Evolutionary conservation across 2,329 filamentous ascomycete species (phyloP), one percentile per base, ranked within the genome.

Genomic region (Rosellinia necatrix): DNA sequence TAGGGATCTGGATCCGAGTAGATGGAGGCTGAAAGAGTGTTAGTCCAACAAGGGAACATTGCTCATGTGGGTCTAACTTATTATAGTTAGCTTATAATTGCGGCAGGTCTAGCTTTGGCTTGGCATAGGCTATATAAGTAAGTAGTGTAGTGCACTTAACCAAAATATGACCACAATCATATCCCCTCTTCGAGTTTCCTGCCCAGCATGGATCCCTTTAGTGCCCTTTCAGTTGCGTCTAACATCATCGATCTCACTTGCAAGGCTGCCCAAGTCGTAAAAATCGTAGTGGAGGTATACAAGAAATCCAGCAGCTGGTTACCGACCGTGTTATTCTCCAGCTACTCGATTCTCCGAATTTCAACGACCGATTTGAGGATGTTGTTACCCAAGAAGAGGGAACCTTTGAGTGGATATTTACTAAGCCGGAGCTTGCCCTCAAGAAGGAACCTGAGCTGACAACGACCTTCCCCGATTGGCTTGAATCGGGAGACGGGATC

Each of bases 371-470:
- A 27, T 44, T 43, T 15, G 49, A 51, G 12, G 49, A 44, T 0
- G 29, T 51, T 2, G 9, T 5, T n/a, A 29, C 21, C 1, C 29
- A 37, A 37, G 49, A 43, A 29, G 29, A 35, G 35, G 49, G 49
- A n/a, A 51, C 49, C 5, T 44, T 43, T 22, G 22, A 51, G 7
- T 51, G 49, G 49, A 51, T 51, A 37, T 51, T 51, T 13, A 27
- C 38, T 9, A 9, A 51, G 1, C 49, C 40, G 12, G 38, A 37
- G 8, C 10, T 6, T 35, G 40, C 29, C 6, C 24, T 27, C 13
- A 2, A 35, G 21, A 37, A 13, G 7, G 35, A 40, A 17, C 37
- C 35, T 41, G 22, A 24, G 10, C 25, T 41, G 15, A 8, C 25
- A 6, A 49, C n/a, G 24, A 49, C 47, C 15, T 49, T 49, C 19